Evolutionary conservation across 768 basidiomycete species (phyloP), one percentile per base, ranked within the genome.

Genomic region (Mrakia frigida): DNA sequence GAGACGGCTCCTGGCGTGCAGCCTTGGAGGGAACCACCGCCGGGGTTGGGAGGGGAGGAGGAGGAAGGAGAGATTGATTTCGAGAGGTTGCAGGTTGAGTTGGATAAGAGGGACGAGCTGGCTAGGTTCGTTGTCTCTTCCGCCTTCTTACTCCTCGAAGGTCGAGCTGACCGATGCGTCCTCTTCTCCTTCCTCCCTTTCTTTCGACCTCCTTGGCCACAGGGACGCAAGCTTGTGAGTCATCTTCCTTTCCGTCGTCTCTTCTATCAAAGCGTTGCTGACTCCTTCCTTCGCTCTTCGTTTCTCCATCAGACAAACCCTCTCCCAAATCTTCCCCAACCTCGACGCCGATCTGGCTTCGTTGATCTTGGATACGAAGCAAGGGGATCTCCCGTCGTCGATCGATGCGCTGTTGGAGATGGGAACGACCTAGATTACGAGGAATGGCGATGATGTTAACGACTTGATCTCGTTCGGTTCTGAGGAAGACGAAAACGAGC

Each of bases 361-460:
- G 31, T 43, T 78, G 71, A 67, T 78, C 46, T 46, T 78, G 16
- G 77, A 78, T 52, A 43, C 68, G 37, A 70, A 74, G 50, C 77
- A 78, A 25, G 77, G 77, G 16, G 77, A 78, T 31, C 67, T 78
- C 7, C 41, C 46, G 3, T 33, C 28, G 25, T 65, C 77, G 28
- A 74, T 73, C n/a, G 77, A 78, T 9, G 41, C 61, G 43, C 41
- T 78, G 33, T 33, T 78, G 23, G 77, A 78, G 56, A 78, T 78
- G 77, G 77, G 76, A 37, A 65, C 41, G 37, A 61, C 73, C 1
- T 72, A 56, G 35, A 18, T 50, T 50, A 21, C 16, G 46, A 50
- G 5, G 2, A 18, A 50, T 21, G 46, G 18, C 21, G 46, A 50
- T 50, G 46, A 50, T 18, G 5, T 50, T 50, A 50, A 50, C 46